phyloP scores from a whole-genome alignment of 1,139 yeast genomes.

The Sugiyamaella novakii region DNA sequence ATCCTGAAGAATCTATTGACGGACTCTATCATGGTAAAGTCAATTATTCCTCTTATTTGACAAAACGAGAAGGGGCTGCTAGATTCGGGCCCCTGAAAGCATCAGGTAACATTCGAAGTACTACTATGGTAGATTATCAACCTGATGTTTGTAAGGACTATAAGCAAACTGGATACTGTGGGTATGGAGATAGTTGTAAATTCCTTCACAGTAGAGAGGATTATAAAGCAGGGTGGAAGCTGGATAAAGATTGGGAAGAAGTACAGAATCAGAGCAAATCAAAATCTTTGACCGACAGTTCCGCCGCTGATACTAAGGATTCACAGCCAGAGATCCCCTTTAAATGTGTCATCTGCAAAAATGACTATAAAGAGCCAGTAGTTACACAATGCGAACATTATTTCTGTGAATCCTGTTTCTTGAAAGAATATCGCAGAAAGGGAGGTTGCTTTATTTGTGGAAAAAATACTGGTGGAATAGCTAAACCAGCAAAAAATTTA shows the following conservation, averaged over 20 bases:
- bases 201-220: constrained; percentile 90
- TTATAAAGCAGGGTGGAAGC: constrained; percentile 70
- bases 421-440: constrained; percentile 51
- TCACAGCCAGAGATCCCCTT: constrained; percentile 49
- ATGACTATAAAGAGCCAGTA: constrained; percentile 59
- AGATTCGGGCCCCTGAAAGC: constrained; percentile 35
- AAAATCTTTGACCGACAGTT: constrained; percentile 13
- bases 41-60: constrained; percentile 39
- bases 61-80: constrained; percentile 28
- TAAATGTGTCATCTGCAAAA: constrained; percentile 65
- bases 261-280: constrained; percentile 26
- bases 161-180: constrained; percentile 91
- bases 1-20: constrained; percentile 23
- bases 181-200: constrained; percentile 98
- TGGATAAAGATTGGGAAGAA: constrained; percentile 72
- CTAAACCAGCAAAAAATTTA: constrained; percentile 33
- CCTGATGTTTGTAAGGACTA: constrained; percentile 95
- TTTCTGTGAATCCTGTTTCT: constrained; percentile 67
- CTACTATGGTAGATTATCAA: constrained; percentile 83
- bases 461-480: constrained; percentile 35
- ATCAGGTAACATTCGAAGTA: constrained; percentile 62
- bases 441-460: constrained; percentile 60
- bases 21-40: constrained; percentile 44
- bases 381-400: constrained; percentile 66
- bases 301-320: constrained; percentile 1